Conservation (phyloP, 2,329 filamentous ascomycete genomes). For the Fusarium denticulatum region DNA sequence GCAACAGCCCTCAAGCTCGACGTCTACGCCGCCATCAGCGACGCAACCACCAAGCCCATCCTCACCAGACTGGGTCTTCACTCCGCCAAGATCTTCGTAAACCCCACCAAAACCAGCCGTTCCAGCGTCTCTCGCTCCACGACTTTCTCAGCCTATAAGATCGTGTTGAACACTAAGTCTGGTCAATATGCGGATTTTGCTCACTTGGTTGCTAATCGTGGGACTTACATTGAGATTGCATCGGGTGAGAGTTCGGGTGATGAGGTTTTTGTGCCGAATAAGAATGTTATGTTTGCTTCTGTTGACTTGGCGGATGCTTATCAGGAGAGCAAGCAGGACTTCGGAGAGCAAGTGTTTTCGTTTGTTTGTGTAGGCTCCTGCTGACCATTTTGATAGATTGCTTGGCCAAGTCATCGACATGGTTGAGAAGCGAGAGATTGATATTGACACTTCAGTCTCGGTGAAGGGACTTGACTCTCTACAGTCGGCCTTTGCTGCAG, state of each 20-base stretch:
- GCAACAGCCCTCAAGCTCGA: slow-evolving; percentile 34
- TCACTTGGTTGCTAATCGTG: slow-evolving; percentile 30
- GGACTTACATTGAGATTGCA: slow-evolving; percentile 29
- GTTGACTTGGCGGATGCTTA: slow-evolving; percentile 36
- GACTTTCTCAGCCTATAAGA: slow-evolving; percentile 16
- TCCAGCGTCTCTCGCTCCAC: slow-evolving; percentile 14
- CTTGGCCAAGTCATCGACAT: slow-evolving; percentile 18
- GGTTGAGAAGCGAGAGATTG: slow-evolving; percentile 17
- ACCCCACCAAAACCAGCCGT: slow-evolving; percentile 1
- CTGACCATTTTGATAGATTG: slow-evolving; percentile 18
- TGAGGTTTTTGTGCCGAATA: slow-evolving; percentile 20
- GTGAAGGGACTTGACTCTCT: slow-evolving; percentile 22
- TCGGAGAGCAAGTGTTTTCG: slow-evolving; percentile 15
- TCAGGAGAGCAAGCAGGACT: slow-evolving; percentile 22
- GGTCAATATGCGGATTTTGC: slow-evolving; percentile 32
- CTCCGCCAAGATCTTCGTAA: slow-evolving; percentile 21
- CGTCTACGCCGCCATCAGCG: slow-evolving; percentile 22
- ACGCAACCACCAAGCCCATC: slow-evolving; percentile 17
- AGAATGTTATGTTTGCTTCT: slow-evolving; percentile 38
- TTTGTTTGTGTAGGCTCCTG: rapidly evolving
- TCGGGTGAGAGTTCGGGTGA: slow-evolving; percentile 4
- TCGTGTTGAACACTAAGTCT: slow-evolving; percentile 28
- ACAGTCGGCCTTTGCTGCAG: slow-evolving; percentile 10
- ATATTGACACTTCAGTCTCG: slow-evolving; percentile 2
- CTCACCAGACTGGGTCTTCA: slow-evolving; percentile 23